Evolutionary conservation across 176 grass and related monocot species (phyloP), one percentile per base, ranked within the genome.

Genomic region (Triticum urartu): DNA sequence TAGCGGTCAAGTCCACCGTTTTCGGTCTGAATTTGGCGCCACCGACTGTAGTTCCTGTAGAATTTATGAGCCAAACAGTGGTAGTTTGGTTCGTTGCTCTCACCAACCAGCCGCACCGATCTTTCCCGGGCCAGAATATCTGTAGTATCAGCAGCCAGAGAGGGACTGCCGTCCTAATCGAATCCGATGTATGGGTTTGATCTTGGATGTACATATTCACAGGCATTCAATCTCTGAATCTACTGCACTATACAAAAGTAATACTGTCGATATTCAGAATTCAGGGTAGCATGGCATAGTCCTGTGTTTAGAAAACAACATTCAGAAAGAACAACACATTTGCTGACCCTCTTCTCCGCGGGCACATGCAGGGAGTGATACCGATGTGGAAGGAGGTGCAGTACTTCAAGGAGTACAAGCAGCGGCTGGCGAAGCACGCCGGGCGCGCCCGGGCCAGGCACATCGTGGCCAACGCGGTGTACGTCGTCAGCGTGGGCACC

Each of bases 381-480:
- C 91, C 93, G 26, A 67, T 98, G 42, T 92, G 74, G 93, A 92
- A 82, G 84, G 93, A 95, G 85, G 84, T 95, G 48, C 91, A 95
- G 64, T 91, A 92, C 84, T 98, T 98, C 91, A 92, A 89, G 74
- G 91, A 98, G 54, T 98, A 95, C 90, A 50, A 91, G 87, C 78
- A 39, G 1, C 72, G 87, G 0, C 88, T 98, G 4, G 75, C 86
- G 0, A 28, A 24, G 1, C 62, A 95, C 62, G 64, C 65, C 11
- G 96, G 96, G 0, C 6, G 2, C 14, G 77, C 25, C 12, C 2
- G 0, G 6, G 93, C 96, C 0, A 59, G 43, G 36, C 56, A 88
- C 48, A 95, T 90, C 81, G 36, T 98, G 38, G 67, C 73, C 12
- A 92, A 95, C 38, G 91, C 96, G 4, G 61, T 89, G 11, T 98